Evolutionary conservation across 2,329 filamentous ascomycete genomes (phyloP), one percentile per base, ranked within the genome.

Genomic region (Aspergillus sergii): DNA sequence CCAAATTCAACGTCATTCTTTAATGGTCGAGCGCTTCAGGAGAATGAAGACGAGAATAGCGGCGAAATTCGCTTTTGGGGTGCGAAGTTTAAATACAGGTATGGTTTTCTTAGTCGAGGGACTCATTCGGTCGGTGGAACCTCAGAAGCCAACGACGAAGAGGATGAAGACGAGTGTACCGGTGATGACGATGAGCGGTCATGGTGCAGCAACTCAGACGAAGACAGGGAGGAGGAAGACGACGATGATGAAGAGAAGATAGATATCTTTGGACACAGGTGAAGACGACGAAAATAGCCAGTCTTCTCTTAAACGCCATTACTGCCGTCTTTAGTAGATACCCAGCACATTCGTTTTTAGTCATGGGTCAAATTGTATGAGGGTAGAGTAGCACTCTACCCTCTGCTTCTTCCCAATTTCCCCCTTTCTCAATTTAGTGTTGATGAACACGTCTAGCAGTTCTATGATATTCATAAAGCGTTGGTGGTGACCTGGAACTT

Each of bases 11-110:
- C 70, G 14, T 74, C 74, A 36, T 72, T 73, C 56, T 75, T 72
- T 62, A 69, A 72, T 14, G 63, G 61, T 54, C 60, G 64, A 55
- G 39, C 68, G 48, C 64, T 66, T 54, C 66, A 63, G 58, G 66
- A 67, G 21, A 51, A 66, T 55, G 65, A 72, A n/a, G 77, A 79
- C 10, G 84, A 86, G 19, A 84, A 84, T 0, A 83, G 85, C 21
- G 86, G 87, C 60, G 84, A 89, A 62, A 71, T 89, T 34, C 83
- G 84, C 34, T 83, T 89, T 57, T 89, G 87, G 85, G 83, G 83
- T 53, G 78, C 81, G 14, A 82, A 80, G 72, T 78, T 83, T 26
- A 73, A 74, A 51, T 75, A 76, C 58, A 73, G 71, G 59, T 78
- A 78, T 68, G 69, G 75, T 8, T 73, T 79, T 36, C 73, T 79